Conservation (phyloP, 352 stramenopile species). For the Aphanomyces euteiches region DNA sequence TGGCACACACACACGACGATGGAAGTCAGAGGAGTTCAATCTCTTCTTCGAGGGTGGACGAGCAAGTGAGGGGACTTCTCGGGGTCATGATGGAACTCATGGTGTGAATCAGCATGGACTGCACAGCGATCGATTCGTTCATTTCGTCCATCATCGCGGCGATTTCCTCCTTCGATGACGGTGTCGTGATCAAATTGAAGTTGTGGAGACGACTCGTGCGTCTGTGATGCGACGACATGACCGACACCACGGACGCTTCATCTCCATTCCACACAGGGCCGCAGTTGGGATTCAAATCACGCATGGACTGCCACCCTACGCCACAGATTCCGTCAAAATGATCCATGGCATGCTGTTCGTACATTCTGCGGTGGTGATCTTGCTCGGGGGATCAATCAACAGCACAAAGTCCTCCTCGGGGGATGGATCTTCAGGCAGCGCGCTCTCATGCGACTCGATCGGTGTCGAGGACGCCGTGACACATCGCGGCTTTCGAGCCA, state of each 20-base stretch:
- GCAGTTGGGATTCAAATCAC: background rate
- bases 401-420: background rate
- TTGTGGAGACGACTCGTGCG: background rate
- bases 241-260: background rate
- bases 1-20: too few species aligned
- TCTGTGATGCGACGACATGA: background rate
- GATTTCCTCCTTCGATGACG: constrained; percentile 18
- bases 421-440: background rate
- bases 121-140: constrained; percentile 21
- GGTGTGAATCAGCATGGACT: background rate
- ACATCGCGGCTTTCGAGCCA: background rate
- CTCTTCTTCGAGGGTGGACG: background rate
- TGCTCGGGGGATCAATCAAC: background rate
- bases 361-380: background rate
- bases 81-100: constrained; percentile 17
- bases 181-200: constrained; percentile 7
- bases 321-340: background rate
- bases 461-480: background rate
- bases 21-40: too few species aligned
- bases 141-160: constrained; percentile 16
- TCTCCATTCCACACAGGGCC: background rate
- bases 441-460: background rate
- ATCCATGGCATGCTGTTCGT: background rate
- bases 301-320: constrained; percentile 2
- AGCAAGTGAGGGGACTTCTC: background rate